Evolutionary conservation across 768 basidiomycete genomes (phyloP).

Genomic region (Trametes gibbosa): DNA sequence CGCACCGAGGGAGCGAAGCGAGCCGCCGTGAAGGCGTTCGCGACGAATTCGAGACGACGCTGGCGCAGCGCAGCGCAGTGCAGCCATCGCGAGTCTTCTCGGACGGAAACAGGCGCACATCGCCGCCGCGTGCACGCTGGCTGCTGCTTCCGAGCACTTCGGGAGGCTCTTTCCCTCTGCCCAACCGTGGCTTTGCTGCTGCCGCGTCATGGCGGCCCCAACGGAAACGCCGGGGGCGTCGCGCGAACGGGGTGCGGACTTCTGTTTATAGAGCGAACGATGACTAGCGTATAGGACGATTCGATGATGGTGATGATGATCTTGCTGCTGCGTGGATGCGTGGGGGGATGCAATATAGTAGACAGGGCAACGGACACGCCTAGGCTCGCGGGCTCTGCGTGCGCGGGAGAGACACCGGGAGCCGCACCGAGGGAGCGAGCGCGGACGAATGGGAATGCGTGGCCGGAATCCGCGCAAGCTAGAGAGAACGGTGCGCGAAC

Average conservation of each 20-base stretch:
- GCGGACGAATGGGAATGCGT: constrained; percentile 10
- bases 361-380: not conserved
- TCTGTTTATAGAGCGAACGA: constrained; percentile 11
- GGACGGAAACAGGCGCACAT: not conserved
- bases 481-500: not conserved
- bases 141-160: too few relatives aligned
- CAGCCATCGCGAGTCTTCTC: too few relatives aligned
- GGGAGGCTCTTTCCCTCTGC: not conserved
- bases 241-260: not conserved
- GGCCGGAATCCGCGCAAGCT: not conserved
- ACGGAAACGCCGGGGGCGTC: not conserved
- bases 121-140: not conserved
- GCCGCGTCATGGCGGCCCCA: not conserved
- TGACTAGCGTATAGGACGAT: not conserved
- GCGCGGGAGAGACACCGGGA: constrained; percentile 2
- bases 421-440: constrained; percentile 9
- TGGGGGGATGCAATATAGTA: not conserved
- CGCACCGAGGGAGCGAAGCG: not conserved
- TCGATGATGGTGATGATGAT: not conserved
- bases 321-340: not conserved
- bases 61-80: too few relatives aligned
- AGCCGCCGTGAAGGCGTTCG: too few relatives aligned
- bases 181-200: not conserved
- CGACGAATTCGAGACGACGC: too few relatives aligned
- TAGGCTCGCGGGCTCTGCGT: not conserved